phyloP scores from a whole-genome alignment of 2,329 filamentous ascomycete genomes.

The Phialemoniopsis sp. region DNA sequence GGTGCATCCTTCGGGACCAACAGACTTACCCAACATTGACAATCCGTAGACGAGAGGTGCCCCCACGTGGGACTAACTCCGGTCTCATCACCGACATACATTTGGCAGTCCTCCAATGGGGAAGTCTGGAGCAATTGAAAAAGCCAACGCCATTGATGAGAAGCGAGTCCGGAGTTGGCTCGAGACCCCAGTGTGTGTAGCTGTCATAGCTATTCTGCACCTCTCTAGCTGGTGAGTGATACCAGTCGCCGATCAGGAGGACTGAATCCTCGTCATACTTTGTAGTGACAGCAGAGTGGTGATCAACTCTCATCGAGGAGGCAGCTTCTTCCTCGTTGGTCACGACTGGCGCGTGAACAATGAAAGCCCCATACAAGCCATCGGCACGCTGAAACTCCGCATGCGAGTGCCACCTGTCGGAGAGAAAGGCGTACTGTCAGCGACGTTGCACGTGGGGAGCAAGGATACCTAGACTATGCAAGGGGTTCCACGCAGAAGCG shows the following conservation, averaged over 20 bases:
- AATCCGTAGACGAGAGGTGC: not conserved
- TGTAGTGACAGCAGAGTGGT: too few relatives aligned
- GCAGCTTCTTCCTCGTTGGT: too few relatives aligned
- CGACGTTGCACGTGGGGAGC: too few relatives aligned
- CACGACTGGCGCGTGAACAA: not conserved
- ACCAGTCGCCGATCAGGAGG: not conserved
- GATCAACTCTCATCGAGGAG: too few relatives aligned
- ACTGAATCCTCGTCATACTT: not conserved
- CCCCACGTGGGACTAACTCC: not conserved
- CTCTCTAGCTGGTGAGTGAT: not conserved
- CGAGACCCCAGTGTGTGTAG: constrained; percentile 2
- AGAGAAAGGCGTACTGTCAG: not conserved
- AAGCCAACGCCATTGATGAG: constrained; percentile 8
- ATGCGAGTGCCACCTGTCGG: not conserved
- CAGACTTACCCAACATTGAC: not conserved
- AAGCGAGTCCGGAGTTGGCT: constrained; percentile 8
- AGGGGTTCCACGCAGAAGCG: not conserved
- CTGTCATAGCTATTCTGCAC: not conserved
- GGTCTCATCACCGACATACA: not conserved
- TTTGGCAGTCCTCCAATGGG: too few relatives aligned
- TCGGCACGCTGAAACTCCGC: not conserved
- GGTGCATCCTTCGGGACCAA: too few relatives aligned
- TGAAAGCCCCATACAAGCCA: not conserved
- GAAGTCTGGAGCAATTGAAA: constrained; percentile 4
- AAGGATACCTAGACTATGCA: too few relatives aligned